Evolutionary conservation across 129 eudicot genomes (phyloP).

Genomic region (Flaveria brownii): DNA sequence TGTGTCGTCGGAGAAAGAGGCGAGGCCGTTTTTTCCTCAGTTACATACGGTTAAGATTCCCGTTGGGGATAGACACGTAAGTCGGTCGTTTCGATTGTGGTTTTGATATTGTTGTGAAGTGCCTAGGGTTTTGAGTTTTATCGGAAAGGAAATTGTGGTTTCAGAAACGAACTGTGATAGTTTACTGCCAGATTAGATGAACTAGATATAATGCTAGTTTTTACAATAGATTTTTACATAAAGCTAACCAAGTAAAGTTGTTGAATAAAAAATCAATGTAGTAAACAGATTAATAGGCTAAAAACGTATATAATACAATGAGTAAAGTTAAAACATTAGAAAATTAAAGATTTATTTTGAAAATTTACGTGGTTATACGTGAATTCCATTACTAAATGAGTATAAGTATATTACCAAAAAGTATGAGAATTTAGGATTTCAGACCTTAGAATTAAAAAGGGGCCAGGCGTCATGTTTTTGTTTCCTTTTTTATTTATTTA

Average conservation of each 20-base stretch:
- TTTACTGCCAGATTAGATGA: background rate
- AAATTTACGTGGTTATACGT: too few species aligned
- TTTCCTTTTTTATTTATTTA: background rate
- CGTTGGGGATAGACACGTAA: constrained; percentile 71
- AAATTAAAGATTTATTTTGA: too few species aligned
- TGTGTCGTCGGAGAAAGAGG: constrained; percentile 21
- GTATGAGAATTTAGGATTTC: background rate
- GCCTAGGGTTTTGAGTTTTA: background rate
- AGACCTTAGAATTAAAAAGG: background rate
- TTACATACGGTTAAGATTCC: constrained; percentile 61
- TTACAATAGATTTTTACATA: too few species aligned
- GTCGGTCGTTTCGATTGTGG: constrained; percentile 19
- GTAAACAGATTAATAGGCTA: too few species aligned
- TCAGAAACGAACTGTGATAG: background rate
- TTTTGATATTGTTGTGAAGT: constrained; percentile 1
- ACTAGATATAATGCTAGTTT: too few species aligned
- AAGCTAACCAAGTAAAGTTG: too few species aligned
- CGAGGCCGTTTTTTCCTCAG: constrained; percentile 31
- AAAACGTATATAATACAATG: too few species aligned
- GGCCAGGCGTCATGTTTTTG: background rate
- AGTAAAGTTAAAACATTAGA: too few species aligned
- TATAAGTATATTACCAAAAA: too few species aligned
- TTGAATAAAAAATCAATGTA: too few species aligned
- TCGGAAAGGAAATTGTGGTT: background rate
- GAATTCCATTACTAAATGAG: too few species aligned